phyloP scores from a whole-genome alignment of 2,329 filamentous ascomycete species.

The Diaporthe ampelina region DNA sequence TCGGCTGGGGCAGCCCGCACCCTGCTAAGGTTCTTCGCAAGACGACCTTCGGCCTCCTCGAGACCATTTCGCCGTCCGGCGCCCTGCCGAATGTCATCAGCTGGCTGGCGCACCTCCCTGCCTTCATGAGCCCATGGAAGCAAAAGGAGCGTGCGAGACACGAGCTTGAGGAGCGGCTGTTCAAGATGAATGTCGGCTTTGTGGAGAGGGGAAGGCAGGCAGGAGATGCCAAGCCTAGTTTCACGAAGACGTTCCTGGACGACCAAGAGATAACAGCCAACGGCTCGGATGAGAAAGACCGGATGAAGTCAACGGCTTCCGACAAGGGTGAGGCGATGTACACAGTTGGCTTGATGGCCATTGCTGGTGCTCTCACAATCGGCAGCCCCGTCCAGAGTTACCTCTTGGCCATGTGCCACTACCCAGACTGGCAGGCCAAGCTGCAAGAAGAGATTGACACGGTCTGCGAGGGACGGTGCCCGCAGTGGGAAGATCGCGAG shows the following conservation, averaged over 20 bases:
- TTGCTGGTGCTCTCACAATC: constrained; percentile 60
- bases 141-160: constrained; percentile 57
- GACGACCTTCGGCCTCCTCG: constrained; percentile 61
- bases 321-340: constrained; percentile 56
- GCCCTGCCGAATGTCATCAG: constrained; percentile 58
- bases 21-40: constrained; percentile 56
- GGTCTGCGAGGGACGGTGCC: constrained; percentile 58
- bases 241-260: constrained; percentile 58
- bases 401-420: constrained; percentile 53
- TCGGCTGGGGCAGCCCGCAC: constrained; percentile 61
- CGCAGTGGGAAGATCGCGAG: constrained; percentile 61
- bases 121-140: constrained; percentile 59
- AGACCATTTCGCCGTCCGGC: constrained; percentile 61
- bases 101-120: constrained; percentile 56
- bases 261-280: constrained; percentile 42
- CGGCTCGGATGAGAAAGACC: constrained; percentile 46
- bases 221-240: constrained; percentile 55
- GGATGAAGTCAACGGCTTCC: constrained; percentile 46
- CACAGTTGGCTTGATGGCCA: constrained; percentile 63
- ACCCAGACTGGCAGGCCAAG: constrained; percentile 48
- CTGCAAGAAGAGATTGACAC: constrained; percentile 63
- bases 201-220: constrained; percentile 52
- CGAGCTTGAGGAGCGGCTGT: constrained; percentile 55
- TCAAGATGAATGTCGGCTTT: constrained; percentile 53
- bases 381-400: constrained; percentile 60